Conservation (phyloP, 2,329 filamentous ascomycete genomes). For the Hypoxylon sp. region DNA sequence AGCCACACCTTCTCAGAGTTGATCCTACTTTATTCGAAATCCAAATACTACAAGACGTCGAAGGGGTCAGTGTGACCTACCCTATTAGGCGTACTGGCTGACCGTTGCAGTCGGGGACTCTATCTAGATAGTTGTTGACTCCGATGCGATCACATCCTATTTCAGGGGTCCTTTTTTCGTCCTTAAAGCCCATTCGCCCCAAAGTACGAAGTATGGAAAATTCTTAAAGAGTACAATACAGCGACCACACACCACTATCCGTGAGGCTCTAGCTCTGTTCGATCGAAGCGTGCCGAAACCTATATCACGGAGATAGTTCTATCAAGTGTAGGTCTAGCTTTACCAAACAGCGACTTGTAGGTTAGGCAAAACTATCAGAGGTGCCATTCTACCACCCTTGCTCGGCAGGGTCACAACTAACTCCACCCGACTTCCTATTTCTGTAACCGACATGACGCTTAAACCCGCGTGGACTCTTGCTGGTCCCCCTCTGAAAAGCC, state of each 20-base stretch:
- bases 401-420: constrained; percentile 10
- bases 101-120: constrained; percentile 18
- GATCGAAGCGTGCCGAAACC: not conserved
- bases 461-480: constrained; percentile 10
- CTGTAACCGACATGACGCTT: constrained; percentile 11
- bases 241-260: not conserved
- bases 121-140: constrained; percentile 27
- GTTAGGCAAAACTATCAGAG: not conserved
- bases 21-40: constrained; percentile 8
- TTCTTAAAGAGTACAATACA: not conserved
- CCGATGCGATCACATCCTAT: constrained; percentile 20
- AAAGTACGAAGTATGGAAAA: not conserved
- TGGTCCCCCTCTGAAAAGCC: not conserved
- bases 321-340: not conserved
- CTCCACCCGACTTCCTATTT: constrained; percentile 27
- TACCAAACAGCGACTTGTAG: not conserved
- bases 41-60: constrained; percentile 21
- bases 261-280: not conserved
- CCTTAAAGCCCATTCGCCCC: not conserved
- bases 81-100: constrained; percentile 25
- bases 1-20: constrained; percentile 11
- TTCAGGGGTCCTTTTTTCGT: constrained; percentile 1
- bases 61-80: constrained; percentile 34
- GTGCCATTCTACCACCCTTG: constrained; percentile 6
- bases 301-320: not conserved